These are phyloP conservation scores for Serendipita sp. DNA, from an alignment of 768 basidiomycete genomes.

Conservation along the genomic window DNA sequence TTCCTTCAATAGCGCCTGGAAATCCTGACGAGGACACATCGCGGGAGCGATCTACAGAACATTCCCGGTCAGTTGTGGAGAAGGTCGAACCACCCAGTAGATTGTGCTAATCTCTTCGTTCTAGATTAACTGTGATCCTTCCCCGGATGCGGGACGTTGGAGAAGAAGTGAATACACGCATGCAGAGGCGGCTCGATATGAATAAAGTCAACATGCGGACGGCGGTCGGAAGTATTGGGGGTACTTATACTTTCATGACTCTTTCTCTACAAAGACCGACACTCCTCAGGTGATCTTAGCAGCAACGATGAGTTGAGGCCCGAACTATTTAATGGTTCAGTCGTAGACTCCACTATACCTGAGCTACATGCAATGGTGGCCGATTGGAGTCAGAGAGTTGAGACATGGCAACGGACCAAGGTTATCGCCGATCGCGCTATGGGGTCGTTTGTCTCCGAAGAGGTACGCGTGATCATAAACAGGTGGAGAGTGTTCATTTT, in stretches of 20 bases:
- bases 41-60: not conserved
- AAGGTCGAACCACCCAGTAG: not conserved
- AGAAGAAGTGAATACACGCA: constrained; percentile 41
- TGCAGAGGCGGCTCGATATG: constrained; percentile 51
- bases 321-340: not conserved
- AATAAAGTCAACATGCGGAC: constrained; percentile 76
- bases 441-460: constrained; percentile 39
- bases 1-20: not conserved
- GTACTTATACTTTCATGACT: constrained; percentile 17
- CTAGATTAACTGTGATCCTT: constrained; percentile 38
- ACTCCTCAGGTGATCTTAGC: not conserved
- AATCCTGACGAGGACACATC: not conserved
- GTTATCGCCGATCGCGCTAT: constrained; percentile 64
- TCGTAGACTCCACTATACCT: not conserved
- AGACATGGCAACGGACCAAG: constrained; percentile 52
- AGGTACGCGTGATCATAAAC: not conserved
- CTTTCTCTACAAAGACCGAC: not conserved
- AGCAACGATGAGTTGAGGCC: not conserved
- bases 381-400: constrained; percentile 56
- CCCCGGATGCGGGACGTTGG: constrained; percentile 40
- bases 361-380: constrained; percentile 26
- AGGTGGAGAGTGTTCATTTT: not conserved
- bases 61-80: not conserved
- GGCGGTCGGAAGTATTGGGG: constrained; percentile 64
- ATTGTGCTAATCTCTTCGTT: not conserved